Base-by-base conservation (phyloP, 1,284 basidiomycete species). In the Melanopsichium pennsylvanicum region DNA sequence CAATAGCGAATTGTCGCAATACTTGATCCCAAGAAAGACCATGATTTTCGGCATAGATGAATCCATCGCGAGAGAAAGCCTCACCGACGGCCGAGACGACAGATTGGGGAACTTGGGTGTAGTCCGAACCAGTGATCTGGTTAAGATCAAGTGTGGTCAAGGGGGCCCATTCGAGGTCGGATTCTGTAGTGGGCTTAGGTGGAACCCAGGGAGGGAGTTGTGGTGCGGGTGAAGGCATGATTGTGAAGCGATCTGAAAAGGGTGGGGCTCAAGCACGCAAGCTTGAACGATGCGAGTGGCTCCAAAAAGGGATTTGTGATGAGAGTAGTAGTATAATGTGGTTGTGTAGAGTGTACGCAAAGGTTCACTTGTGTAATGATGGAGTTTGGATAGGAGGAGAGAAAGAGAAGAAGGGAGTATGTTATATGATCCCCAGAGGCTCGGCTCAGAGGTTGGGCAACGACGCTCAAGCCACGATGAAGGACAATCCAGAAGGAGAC, bases 1-100 rank as follows among this genome's bases (percentile, higher is more conserved):
- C 79, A 27, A 80, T 79, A 40, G 75, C 71, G 40, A 80, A 80
- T 35, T 80, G 79, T 2, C 79, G 66, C 40, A 78, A 49, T 13
- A 80, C 74, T 23, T 78, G 42, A 1, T 73, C 68, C 58, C 74
- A 77, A 11, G 60, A 46, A 19, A 76, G 60, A 23, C 79, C 79
- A 52, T 80, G 79, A 72, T 79, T 78, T 25, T 66, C 63, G 59
- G 77, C 77, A 41, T 80, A 80, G 55, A 78, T 75, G 58, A 80
- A 80, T 11, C 79, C 79, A 26, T 71, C 68, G 29, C 55, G 58
- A 19, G 58, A 49, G 33, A 79, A 79, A 9, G 77, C 73, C 2
- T 74, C 48, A 23, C 78, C 75, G 13, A 79, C 78, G 4, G 72
- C 43, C 9, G 48, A 15, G 6, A 80, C 79, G 19, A 79, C 56